phyloP scores from a whole-genome alignment of 2,329 filamentous ascomycete genomes.

The Cercospora brassicicola region DNA sequence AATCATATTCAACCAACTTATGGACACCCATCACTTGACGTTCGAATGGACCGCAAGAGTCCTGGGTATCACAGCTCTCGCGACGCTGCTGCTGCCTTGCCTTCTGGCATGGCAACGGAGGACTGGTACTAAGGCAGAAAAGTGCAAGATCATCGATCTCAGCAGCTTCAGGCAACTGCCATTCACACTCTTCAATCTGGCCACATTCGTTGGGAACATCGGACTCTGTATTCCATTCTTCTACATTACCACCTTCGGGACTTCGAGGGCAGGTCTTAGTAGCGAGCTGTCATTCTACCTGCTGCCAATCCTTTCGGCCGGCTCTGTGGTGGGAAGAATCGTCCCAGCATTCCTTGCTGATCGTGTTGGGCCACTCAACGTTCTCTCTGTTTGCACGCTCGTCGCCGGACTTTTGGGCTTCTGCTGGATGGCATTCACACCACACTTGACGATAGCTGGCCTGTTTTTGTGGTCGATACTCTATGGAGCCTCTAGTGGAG shows the following conservation, averaged over 20 bases:
- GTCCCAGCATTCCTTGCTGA: conserved; percentile 49
- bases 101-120: neutral
- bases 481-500: conserved; percentile 49
- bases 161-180: conserved; percentile 39
- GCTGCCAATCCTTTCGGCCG: conserved; percentile 65
- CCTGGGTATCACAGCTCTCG: conserved; percentile 50
- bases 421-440: conserved; percentile 40
- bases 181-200: conserved; percentile 42
- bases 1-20: conserved; percentile 52
- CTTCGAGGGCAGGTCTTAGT: neutral
- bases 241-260: conserved; percentile 58
- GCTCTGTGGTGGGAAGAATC: conserved; percentile 49
- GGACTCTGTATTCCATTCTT: conserved; percentile 52
- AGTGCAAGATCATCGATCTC: conserved; percentile 22
- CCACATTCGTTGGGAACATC: conserved; percentile 45
- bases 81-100: conserved; percentile 42
- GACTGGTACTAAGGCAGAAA: neutral
- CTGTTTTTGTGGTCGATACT: conserved; percentile 44
- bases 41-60: conserved; percentile 41
- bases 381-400: conserved; percentile 44
- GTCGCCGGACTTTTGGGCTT: conserved; percentile 29
- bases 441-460: conserved; percentile 30
- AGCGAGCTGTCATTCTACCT: conserved; percentile 62
- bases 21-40: conserved; percentile 51
- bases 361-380: conserved; percentile 47